These are phyloP conservation scores for Pontederia paniculata DNA, from an alignment of 176 grass and related monocot genomes.

Conservation along the genomic window DNA sequence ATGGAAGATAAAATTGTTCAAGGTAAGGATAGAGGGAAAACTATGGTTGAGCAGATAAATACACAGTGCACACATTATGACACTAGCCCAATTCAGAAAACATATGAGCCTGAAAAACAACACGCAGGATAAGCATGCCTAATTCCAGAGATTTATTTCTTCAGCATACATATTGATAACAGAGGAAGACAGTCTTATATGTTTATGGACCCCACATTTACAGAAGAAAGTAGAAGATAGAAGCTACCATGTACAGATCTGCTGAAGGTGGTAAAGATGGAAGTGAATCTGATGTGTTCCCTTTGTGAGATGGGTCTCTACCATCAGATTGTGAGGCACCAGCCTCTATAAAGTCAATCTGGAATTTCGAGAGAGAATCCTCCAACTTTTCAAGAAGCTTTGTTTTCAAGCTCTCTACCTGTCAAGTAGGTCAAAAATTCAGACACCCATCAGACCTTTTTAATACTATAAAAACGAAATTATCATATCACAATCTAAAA, in stretches of 20 bases:
- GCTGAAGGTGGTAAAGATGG: not conserved
- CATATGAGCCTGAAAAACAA: not conserved
- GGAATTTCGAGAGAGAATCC: slow-evolving; percentile 67
- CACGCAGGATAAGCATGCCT: not conserved
- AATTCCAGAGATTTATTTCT: too few species aligned
- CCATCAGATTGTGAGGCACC: slow-evolving; percentile 8
- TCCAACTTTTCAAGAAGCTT: slow-evolving; percentile 91
- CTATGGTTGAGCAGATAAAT: too few species aligned
- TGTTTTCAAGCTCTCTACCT: slow-evolving; percentile 92
- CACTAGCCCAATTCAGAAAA: too few species aligned
- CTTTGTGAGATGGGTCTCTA: slow-evolving; percentile 3
- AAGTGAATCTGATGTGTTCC: not conserved
- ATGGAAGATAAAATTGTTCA: too few species aligned
- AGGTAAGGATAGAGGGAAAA: too few species aligned
- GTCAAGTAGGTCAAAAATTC: slow-evolving; percentile 22
- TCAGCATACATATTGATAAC: not conserved
- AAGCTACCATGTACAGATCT: not conserved
- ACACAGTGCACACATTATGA: too few species aligned
- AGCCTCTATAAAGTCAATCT: slow-evolving; percentile 61
- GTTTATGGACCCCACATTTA: not conserved
- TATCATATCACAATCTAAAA: too few species aligned
- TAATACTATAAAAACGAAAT: too few species aligned
- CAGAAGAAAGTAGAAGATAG: not conserved
- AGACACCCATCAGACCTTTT: too few species aligned
- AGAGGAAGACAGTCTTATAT: too few species aligned